These are phyloP conservation scores for Daldinia eschscholtzii DNA, from an alignment of 2,329 filamentous ascomycete species.

Conservation along the genomic window DNA sequence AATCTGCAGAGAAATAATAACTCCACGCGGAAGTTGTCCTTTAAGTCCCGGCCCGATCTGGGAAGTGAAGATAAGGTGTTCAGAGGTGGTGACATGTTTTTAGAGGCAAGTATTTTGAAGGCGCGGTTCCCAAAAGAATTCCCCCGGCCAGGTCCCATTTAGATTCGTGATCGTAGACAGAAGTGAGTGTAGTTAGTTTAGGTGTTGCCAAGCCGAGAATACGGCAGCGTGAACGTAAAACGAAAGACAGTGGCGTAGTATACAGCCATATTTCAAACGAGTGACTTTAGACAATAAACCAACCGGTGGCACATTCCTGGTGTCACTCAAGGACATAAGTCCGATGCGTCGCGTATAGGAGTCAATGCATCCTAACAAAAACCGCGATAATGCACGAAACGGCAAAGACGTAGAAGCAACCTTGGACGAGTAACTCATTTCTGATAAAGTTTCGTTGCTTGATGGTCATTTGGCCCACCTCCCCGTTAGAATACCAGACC, in stretches of 20 bases:
- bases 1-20: neutral
- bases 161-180: neutral
- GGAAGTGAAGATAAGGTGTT: neutral
- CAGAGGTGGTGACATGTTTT: neutral
- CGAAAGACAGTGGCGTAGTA: neutral
- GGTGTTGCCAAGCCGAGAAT: neutral
- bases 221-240: neutral
- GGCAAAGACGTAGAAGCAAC: conserved; percentile 37
- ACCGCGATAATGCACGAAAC: conserved; percentile 43
- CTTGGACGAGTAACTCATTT: conserved; percentile 37
- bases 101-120: neutral
- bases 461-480: conserved; percentile 57
- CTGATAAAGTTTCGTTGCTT: conserved; percentile 55
- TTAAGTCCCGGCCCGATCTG: neutral
- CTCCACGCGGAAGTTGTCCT: neutral
- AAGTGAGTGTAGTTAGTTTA: neutral
- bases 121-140: neutral
- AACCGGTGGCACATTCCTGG: neutral
- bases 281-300: neutral
- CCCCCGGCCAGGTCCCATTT: neutral
- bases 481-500: conserved; percentile 63
- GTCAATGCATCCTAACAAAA: conserved; percentile 31
- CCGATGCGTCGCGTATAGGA: neutral
- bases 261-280: neutral
- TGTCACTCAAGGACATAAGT: neutral